Conservation (phyloP, 805 yeast species). For the Myxozyma sirexii region DNA sequence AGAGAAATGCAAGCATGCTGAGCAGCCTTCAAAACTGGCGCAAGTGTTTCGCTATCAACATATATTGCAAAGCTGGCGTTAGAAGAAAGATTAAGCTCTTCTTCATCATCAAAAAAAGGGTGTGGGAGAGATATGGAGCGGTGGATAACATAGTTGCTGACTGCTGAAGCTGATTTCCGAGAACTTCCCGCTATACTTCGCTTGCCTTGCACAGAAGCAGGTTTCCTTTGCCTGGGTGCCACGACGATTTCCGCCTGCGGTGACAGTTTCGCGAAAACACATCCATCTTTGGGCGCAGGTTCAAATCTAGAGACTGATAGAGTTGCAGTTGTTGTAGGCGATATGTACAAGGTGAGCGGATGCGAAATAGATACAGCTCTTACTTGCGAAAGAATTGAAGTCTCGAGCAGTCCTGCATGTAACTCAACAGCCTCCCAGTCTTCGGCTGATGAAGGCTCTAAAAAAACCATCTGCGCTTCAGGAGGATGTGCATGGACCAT, state of each 20-base stretch:
- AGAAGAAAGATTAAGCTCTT: background rate
- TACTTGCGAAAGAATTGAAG: conserved; percentile 73
- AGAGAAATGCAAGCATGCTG: conserved; percentile 42
- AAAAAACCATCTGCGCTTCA: conserved; percentile 62
- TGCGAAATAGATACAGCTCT: conserved; percentile 60
- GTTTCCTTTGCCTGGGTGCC: conserved; percentile 58
- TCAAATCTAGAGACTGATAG: conserved; percentile 55
- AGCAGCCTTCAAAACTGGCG: conserved; percentile 42
- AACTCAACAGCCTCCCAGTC: conserved; percentile 93
- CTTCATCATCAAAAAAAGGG: conserved; percentile 36
- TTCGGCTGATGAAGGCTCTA: conserved; percentile 73
- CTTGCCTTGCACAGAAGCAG: conserved; percentile 7
- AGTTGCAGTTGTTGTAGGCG: conserved; percentile 60
- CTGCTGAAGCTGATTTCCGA: background rate
- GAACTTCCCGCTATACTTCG: conserved; percentile 15
- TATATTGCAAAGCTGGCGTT: conserved; percentile 47
- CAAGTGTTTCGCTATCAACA: conserved; percentile 49
- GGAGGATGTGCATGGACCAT: conserved; percentile 53
- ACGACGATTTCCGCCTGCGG: conserved; percentile 72
- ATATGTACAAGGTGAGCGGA: conserved; percentile 66
- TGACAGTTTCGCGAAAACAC: conserved; percentile 54
- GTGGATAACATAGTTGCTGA: background rate
- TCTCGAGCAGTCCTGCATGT: conserved; percentile 76
- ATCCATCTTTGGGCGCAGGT: conserved; percentile 42
- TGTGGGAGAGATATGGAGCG: conserved; percentile 55